Evolutionary conservation across 176 grass and related monocot species (phyloP).

Genomic region (Luzula sylvatica): DNA sequence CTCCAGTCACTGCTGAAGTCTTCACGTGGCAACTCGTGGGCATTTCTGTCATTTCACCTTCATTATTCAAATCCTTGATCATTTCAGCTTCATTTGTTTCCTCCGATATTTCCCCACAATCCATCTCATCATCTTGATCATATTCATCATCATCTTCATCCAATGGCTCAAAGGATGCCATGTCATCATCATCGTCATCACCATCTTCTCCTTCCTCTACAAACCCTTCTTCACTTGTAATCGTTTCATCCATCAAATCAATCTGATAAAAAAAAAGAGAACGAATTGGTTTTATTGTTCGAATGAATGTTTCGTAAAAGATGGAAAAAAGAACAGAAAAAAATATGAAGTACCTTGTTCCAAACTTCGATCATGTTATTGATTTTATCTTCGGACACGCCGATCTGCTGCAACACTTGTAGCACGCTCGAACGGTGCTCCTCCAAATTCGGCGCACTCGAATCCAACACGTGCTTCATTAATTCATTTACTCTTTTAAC

Average conservation of each 20-base stretch:
- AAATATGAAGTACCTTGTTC: constrained; percentile 69
- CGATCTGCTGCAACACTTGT: constrained; percentile 85
- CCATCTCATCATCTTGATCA: constrained; percentile 25
- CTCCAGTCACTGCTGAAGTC: constrained; percentile 61
- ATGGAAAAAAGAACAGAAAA: too few relatives aligned
- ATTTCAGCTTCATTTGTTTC: constrained; percentile 4
- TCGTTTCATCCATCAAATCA: constrained; percentile 54
- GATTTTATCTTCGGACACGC: constrained; percentile 73
- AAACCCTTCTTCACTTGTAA: constrained; percentile 4
- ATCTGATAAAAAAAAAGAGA: constrained; percentile 28
- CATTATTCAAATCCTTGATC: background rate
- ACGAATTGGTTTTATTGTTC: background rate
- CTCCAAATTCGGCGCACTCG: constrained; percentile 61
- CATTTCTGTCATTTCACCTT: constrained; percentile 21
- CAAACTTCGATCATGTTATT: constrained; percentile 97
- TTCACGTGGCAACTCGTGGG: constrained; percentile 39
- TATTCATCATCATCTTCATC: constrained; percentile 35
- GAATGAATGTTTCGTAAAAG: too few relatives aligned
- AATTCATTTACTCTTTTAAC: constrained; percentile 15
- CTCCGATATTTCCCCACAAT: constrained; percentile 16
- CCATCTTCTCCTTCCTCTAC: constrained; percentile 9
- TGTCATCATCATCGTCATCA: constrained; percentile 12
- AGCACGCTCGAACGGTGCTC: constrained; percentile 72
- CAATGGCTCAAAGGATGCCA: constrained; percentile 35
- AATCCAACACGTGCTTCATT: constrained; percentile 87